phyloP scores from a whole-genome alignment of 441 rosid species.

The Croton setiger region DNA sequence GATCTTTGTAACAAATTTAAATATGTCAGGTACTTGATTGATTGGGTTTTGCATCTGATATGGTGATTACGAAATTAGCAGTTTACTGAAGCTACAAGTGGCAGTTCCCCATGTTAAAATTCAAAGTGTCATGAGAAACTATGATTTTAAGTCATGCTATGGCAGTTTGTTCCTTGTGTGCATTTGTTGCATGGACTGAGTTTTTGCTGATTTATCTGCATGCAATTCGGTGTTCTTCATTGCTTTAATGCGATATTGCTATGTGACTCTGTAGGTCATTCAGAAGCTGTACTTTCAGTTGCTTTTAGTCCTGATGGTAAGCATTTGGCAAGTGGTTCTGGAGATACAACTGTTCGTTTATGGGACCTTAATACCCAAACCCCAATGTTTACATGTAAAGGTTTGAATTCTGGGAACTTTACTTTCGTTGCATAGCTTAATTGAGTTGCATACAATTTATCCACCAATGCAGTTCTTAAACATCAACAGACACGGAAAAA shows the following conservation, averaged over 20 bases:
- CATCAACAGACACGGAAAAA: neutral
- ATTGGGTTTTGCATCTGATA: neutral
- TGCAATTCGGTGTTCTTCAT: neutral
- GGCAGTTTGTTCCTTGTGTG: neutral
- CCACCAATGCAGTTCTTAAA: neutral
- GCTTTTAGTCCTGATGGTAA: constrained; percentile 94
- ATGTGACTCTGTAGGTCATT: constrained; percentile 50
- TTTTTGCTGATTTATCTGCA: constrained; percentile 8
- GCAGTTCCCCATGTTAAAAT: neutral
- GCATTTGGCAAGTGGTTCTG: constrained; percentile 95
- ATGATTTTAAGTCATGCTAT: neutral
- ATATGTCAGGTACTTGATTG: neutral
- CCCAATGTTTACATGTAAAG: constrained; percentile 92
- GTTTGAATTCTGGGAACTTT: constrained; percentile 30
- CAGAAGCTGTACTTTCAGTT: constrained; percentile 94
- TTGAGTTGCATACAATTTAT: constrained; percentile 1
- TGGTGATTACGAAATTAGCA: neutral
- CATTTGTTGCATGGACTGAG: neutral
- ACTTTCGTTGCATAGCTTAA: neutral
- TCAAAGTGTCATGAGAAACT: neutral
- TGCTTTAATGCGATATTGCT: constrained; percentile 18
- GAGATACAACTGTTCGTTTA: constrained; percentile 92
- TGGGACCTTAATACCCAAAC: constrained; percentile 97
- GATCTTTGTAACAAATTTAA: neutral
- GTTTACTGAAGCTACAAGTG: neutral